Percentiles rank a stretch among this genome's conserved stretches.
Conservation (phyloP, 2,329 filamentous ascomycete genomes). For the Fusarium piperis region DNA sequence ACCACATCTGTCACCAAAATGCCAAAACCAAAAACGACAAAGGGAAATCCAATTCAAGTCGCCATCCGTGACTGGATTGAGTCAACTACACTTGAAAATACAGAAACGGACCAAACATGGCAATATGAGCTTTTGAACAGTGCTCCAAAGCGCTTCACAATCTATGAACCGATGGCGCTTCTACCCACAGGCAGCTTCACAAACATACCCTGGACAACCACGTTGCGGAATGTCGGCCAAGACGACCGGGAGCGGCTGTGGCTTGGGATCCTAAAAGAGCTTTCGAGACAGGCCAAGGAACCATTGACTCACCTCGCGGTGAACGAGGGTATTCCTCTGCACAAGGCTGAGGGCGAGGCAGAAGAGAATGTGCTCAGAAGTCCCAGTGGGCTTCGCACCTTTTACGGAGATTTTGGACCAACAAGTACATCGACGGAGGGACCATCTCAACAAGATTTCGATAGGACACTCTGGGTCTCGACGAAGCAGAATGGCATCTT, state of each 20-base stretch:
- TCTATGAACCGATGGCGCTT: conserved; percentile 70
- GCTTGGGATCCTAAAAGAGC: conserved; percentile 56
- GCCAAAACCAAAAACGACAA: conserved; percentile 37
- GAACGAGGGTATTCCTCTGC: conserved; percentile 69
- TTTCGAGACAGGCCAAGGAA: conserved; percentile 55
- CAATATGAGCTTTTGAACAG: conserved; percentile 48
- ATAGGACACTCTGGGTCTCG: conserved; percentile 78
- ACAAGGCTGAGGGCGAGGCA: conserved; percentile 38
- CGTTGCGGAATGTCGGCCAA: conserved; percentile 45
- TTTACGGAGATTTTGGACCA: conserved; percentile 80
- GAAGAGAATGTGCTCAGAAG: conserved; percentile 77
- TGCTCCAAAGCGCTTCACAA: conserved; percentile 66
- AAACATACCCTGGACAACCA: conserved; percentile 50
- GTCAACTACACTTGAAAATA: conserved; percentile 10
- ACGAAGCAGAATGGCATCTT: conserved; percentile 81
- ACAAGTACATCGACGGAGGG: conserved; percentile 32
- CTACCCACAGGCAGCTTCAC: conserved; percentile 68
- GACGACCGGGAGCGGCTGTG: conserved; percentile 54
- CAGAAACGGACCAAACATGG: conserved; percentile 15
- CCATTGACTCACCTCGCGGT: conserved; percentile 66
- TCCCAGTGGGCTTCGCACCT: conserved; percentile 73
- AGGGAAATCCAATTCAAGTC: conserved; percentile 44
- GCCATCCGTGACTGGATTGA: conserved; percentile 46
- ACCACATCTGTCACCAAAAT: conserved; percentile 36
- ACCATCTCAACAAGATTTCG: conserved; percentile 64